Conservation (phyloP, 768 basidiomycete species). For the Lentinula boryana region DNA sequence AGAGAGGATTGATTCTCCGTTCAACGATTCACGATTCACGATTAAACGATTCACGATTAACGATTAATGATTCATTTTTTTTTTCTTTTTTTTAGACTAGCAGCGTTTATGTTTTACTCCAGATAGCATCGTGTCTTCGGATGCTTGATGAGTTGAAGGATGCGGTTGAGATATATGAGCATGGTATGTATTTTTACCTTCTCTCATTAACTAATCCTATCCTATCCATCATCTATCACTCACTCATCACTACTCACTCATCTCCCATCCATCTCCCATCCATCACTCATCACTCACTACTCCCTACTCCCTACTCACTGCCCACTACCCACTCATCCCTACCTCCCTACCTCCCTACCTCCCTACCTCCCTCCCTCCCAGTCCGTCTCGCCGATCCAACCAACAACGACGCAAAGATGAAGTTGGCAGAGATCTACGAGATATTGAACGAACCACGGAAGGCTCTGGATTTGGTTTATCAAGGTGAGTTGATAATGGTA, state of each 20-base stretch:
- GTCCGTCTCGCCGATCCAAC: conserved; percentile 71
- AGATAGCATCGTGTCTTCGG: conserved; percentile 78
- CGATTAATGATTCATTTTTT: too few relatives aligned
- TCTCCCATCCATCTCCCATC: too few relatives aligned
- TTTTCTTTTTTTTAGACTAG: conserved; percentile 73
- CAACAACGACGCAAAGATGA: conserved; percentile 81
- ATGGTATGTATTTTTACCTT: conserved; percentile 41
- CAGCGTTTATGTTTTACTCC: conserved; percentile 61
- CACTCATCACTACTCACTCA: too few relatives aligned
- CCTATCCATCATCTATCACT: not conserved
- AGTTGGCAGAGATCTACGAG: conserved; percentile 88
- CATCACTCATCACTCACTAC: too few relatives aligned
- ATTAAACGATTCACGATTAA: too few relatives aligned
- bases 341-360: too few relatives aligned
- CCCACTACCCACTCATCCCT: too few relatives aligned
- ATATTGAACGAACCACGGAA: conserved; percentile 71
- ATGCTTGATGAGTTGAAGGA: conserved; percentile 70
- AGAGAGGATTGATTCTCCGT: not conserved
- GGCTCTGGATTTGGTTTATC: conserved; percentile 77
- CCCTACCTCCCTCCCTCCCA: too few relatives aligned
- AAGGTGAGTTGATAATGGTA: conserved; percentile 45
- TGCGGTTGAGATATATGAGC: conserved; percentile 79
- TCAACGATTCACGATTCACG: not conserved
- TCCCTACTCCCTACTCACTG: too few relatives aligned
- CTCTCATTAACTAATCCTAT: not conserved